Percentiles rank a stretch among this genome's conserved stretches.
phyloP scores from a whole-genome alignment of 257 asterid species.

The Jacaranda copaia region DNA sequence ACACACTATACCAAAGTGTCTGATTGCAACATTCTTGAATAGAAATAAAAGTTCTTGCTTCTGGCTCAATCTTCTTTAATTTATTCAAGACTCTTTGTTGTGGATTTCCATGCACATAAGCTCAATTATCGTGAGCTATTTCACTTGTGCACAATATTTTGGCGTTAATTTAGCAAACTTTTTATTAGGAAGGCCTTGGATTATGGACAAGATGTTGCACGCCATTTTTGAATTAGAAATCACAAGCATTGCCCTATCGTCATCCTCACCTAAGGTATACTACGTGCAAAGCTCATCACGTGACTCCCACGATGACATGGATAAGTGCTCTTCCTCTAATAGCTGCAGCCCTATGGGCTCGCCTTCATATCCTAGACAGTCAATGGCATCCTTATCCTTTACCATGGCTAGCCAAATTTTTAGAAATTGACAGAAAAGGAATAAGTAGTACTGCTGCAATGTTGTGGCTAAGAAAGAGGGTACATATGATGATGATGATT shows the following conservation, averaged over 20 bases:
- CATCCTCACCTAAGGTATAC: constrained; percentile 60
- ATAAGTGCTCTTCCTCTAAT: constrained; percentile 52
- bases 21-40: neutral
- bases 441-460: constrained; percentile 56
- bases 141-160: neutral
- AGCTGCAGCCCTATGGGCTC: constrained; percentile 55
- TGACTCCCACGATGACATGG: constrained; percentile 63
- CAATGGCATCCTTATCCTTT: constrained; percentile 51
- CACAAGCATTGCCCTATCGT: constrained; percentile 48
- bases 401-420: constrained; percentile 62
- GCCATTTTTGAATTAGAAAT: constrained; percentile 54
- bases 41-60: neutral
- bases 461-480: constrained; percentile 56
- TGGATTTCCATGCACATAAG: too few species aligned
- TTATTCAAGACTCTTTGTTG: neutral
- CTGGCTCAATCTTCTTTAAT: neutral
- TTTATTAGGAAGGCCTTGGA: neutral
- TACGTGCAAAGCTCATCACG: constrained; percentile 76
- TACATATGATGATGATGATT: constrained; percentile 33
- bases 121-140: too few species aligned
- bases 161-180: neutral
- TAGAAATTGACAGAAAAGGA: constrained; percentile 54
- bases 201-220: constrained; percentile 42
- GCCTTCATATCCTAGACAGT: constrained; percentile 51
- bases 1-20: neutral